phyloP scores from a whole-genome alignment of 2,329 filamentous ascomycete species.

The Colletotrichum sp. region DNA sequence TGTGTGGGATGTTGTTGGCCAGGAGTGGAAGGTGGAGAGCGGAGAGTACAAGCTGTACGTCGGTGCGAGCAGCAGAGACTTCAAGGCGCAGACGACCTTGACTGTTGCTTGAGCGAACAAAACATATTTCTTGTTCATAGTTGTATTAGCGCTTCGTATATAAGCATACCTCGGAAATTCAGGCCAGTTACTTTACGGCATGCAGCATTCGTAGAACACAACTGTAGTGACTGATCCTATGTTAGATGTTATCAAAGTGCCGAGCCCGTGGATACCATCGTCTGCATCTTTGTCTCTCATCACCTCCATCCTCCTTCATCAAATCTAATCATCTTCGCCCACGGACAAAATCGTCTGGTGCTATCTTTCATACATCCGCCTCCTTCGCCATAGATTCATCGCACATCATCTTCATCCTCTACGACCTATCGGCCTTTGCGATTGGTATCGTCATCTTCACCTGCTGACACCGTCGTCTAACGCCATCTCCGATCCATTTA shows the following conservation, averaged over 20 bases:
- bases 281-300: too few species aligned
- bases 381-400: too few species aligned
- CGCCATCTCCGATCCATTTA: too few species aligned
- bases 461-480: too few species aligned
- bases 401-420: too few species aligned
- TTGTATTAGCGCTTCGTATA: not conserved
- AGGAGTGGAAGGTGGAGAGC: constrained; percentile 60
- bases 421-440: too few species aligned
- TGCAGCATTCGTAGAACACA: not conserved
- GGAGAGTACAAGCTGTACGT: constrained; percentile 49
- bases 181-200: not conserved
- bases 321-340: too few species aligned
- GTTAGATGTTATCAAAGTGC: not conserved
- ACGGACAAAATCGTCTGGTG: too few species aligned
- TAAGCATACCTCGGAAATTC: not conserved
- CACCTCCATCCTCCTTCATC: too few species aligned
- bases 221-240: not conserved
- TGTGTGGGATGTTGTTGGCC: constrained; percentile 64
- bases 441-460: too few species aligned
- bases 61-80: constrained; percentile 51
- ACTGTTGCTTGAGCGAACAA: not conserved
- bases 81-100: constrained; percentile 10
- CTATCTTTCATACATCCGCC: too few species aligned
- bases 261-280: too few species aligned
- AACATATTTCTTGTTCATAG: not conserved